Base-by-base conservation (phyloP, 192 early-diverging fungal genomes). In the Coemansia sp. region DNA sequence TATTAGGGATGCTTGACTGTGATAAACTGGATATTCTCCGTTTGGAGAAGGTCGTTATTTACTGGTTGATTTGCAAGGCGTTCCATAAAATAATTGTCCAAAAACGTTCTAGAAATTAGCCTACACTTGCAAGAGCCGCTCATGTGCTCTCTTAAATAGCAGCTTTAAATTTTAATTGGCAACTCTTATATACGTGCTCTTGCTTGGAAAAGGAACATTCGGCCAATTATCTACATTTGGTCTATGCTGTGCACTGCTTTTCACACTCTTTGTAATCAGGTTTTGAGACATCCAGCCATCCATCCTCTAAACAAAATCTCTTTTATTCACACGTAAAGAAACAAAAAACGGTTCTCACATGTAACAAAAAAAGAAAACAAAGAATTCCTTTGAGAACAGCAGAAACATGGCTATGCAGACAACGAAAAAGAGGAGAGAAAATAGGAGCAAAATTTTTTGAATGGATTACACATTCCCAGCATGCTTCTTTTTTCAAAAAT, bases 11-110 rank as follows among this genome's bases (percentile, higher is more conserved):
- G 49, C 1, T 51, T 51, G 5, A 27, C 22, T 27, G 25, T 51
- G 8, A 16, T 22, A 25, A 51, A 8, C 5, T 51, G 20, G 20
- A 57, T 57, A 57, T 57, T 57, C 55, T 23, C 55, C 55, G n/a
- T 57, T 57, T 57, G 55, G 55, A 35, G 35, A 36, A 13, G 4
- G 3, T 23, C 7, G 1, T 57, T 11, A 34, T 39, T 57, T 32
- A 3, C 10, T 39, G 20, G 9, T 19, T 22, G 30, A 57, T 57
- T 39, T 57, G 14, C 55, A 57, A 32, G 36, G 32, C 35, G n/a
- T 39, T 36, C 30, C n/a, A 28, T 39, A 14, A 19, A 57, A 57
- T n/a, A 36, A 34, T n/a, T 24, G 1, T 39, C 34, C 11, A 39
- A 19, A 39, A 20, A 11, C 32, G 22, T 57, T 57, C 55, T 8